Evolutionary conservation across 495 filamentous ascomycete genomes (phyloP).

Genomic region (Daldinia concentrica): DNA sequence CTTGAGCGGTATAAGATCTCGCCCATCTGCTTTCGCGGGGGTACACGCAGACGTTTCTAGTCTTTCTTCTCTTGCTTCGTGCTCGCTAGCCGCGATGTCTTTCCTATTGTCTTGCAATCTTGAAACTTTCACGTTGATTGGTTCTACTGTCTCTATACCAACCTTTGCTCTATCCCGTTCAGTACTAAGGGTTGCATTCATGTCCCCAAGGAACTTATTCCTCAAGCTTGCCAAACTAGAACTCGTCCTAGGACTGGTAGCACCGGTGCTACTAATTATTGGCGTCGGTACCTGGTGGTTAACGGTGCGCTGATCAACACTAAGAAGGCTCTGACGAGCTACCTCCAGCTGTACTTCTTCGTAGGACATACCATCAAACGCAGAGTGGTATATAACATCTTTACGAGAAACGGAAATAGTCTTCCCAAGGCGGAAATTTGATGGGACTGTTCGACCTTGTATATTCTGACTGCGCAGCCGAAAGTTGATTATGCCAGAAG

Average conservation of each 20-base stretch:
- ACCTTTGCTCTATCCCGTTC: not conserved
- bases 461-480: slow-evolving; percentile 23
- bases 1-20: not conserved
- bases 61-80: not conserved
- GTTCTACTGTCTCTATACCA: not conserved
- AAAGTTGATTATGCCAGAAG: slow-evolving; percentile 11
- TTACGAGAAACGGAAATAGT: slow-evolving; percentile 6
- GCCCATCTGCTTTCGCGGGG: not conserved
- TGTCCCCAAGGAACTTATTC: not conserved
- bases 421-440: slow-evolving; percentile 12
- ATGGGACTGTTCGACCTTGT: slow-evolving; percentile 12
- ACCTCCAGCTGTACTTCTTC: slow-evolving; percentile 16
- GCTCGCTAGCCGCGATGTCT: not conserved
- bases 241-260: not conserved
- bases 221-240: not conserved
- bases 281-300: slow-evolving; percentile 4
- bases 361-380: slow-evolving; percentile 21
- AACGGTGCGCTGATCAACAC: not conserved
- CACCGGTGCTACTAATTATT: not conserved
- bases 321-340: slow-evolving; percentile 16
- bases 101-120: not conserved
- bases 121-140: not conserved
- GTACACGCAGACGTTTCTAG: not conserved
- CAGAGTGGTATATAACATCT: slow-evolving; percentile 18
- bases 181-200: not conserved